Percentiles rank a stretch among this genome's conserved stretches.
phyloP scores from a whole-genome alignment of 176 grass and related monocot species.

The Musa troglodytarum region DNA sequence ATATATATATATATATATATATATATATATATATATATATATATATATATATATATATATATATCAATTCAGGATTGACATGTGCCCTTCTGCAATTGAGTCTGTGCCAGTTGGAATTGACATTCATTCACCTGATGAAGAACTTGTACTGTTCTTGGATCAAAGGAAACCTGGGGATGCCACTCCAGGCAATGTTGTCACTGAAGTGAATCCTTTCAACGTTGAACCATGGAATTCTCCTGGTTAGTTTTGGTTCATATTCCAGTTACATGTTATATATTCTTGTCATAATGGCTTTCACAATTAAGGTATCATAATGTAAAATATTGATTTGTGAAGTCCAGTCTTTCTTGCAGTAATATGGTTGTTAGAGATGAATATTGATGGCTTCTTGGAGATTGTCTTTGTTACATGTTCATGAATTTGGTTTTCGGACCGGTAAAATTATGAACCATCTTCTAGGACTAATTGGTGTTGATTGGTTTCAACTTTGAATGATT shows the following conservation, averaged over 20 bases:
- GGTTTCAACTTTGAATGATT: neutral
- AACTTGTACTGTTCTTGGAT: constrained; percentile 35
- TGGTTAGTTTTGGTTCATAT: constrained; percentile 32
- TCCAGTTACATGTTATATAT: constrained; percentile 12
- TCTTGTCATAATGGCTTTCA: constrained; percentile 8
- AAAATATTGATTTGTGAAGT: neutral
- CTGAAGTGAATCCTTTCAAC: constrained; percentile 6
- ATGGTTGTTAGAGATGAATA: neutral
- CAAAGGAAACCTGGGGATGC: constrained; percentile 26
- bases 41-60: no score
- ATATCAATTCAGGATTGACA: constrained; percentile 14
- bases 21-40: no score
- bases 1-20: no score
- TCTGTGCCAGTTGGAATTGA: constrained; percentile 18
- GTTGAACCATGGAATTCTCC: constrained; percentile 21
- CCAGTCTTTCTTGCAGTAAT: neutral
- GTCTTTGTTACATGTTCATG: neutral
- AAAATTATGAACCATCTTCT: neutral
- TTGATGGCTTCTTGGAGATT: neutral
- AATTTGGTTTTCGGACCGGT: neutral
- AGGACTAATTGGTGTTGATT: neutral
- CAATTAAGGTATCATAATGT: constrained; percentile 8
- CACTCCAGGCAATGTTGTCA: constrained; percentile 29
- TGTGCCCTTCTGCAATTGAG: constrained; percentile 15
- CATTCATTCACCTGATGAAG: constrained; percentile 29